Evolutionary conservation across 164 flowering plant species (phyloP).

Genomic region (Cinnamomum micranthum): DNA sequence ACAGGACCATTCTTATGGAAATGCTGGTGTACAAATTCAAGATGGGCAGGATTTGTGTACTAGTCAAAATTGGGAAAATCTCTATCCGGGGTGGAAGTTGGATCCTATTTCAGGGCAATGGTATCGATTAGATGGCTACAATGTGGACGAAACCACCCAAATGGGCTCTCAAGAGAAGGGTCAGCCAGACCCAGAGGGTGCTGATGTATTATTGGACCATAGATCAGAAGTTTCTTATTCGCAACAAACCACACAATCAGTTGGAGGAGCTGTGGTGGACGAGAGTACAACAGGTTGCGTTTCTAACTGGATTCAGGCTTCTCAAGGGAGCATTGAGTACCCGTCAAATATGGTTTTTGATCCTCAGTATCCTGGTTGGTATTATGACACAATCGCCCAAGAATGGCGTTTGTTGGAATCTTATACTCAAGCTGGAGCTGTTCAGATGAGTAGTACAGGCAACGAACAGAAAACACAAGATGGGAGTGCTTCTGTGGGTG

Average conservation of each 20-base stretch:
- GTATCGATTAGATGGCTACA: conserved; percentile 63
- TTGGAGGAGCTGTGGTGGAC: conserved; percentile 39
- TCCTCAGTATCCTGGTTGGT: conserved; percentile 95
- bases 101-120: conserved; percentile 74
- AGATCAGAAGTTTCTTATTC: conserved; percentile 56
- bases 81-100: conserved; percentile 90
- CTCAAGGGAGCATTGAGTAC: conserved; percentile 50
- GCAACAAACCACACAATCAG: conserved; percentile 59
- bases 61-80: conserved; percentile 68
- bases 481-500: conserved; percentile 25
- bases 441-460: conserved; percentile 30
- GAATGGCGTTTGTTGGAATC: conserved; percentile 73
- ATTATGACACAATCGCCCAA: conserved; percentile 65
- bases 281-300: conserved; percentile 33
- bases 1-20: conserved; percentile 28
- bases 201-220: conserved; percentile 29
- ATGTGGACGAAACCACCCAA: conserved; percentile 26
- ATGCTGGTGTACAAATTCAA: conserved; percentile 17
- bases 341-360: conserved; percentile 89
- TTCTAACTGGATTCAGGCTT: conserved; percentile 44
- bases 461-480: conserved; percentile 38
- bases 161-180: conserved; percentile 21
- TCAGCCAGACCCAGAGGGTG: conserved; percentile 11
- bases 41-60: conserved; percentile 35
- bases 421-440: conserved; percentile 30